These are phyloP conservation scores for Penicillium sp. DNA, from an alignment of 2,329 filamentous ascomycete genomes.

Conservation along the genomic window DNA sequence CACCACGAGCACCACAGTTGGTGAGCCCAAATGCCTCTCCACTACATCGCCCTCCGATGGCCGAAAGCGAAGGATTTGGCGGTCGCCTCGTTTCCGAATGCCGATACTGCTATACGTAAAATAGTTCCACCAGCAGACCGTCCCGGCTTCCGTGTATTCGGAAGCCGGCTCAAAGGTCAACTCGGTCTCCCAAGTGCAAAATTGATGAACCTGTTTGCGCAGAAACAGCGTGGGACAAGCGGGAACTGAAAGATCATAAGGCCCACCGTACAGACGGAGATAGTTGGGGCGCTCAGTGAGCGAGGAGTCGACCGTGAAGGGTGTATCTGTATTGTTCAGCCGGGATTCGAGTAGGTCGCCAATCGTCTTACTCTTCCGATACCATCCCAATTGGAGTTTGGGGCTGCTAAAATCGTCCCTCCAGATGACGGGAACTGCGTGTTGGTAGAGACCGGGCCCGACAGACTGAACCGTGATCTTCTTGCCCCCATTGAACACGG, in stretches of 20 bases:
- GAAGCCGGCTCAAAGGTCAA: constrained; percentile 49
- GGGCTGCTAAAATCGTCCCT: constrained; percentile 35
- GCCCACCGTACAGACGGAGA: constrained; percentile 53
- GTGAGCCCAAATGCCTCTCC: constrained; percentile 11
- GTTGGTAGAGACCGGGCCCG: constrained; percentile 22
- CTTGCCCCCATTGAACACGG: constrained; percentile 49
- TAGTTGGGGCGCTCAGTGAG: constrained; percentile 45
- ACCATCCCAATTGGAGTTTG: constrained; percentile 35
- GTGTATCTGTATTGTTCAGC: constrained; percentile 42
- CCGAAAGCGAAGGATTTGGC: constrained; percentile 27
- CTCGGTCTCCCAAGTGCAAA: constrained; percentile 43
- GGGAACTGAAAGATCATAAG: constrained; percentile 52
- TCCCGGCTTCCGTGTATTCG: constrained; percentile 51
- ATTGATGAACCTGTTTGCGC: constrained; percentile 52
- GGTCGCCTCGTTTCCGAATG: constrained; percentile 24
- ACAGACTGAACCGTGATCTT: constrained; percentile 40
- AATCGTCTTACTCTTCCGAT: constrained; percentile 35
- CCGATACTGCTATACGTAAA: constrained; percentile 47
- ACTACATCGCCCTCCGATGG: constrained; percentile 19
- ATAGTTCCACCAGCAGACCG: constrained; percentile 56
- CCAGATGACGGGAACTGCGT: constrained; percentile 23
- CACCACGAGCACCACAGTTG: constrained; percentile 28
- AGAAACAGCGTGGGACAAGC: constrained; percentile 54
- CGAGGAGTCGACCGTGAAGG: constrained; percentile 48
- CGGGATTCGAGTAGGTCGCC: constrained; percentile 21